Evolutionary conservation across 768 basidiomycete species (phyloP), one percentile per base, ranked within the genome.

Genomic region (Udeniomyces megalosporus): DNA sequence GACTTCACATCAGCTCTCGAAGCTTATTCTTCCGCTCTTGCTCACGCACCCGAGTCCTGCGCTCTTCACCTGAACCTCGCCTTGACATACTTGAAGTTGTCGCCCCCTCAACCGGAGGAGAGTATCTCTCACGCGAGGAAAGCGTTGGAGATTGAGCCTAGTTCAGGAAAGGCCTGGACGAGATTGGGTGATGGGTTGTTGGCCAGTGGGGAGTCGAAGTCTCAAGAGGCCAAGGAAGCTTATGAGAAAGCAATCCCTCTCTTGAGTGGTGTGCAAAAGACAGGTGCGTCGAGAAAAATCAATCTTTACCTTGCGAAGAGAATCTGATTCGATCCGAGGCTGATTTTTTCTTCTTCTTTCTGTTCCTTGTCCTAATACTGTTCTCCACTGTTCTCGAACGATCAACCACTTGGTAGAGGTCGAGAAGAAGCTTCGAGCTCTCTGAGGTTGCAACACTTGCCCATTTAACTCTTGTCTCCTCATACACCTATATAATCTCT

Each of bases 11-110:
- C 8, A 42, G 38, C 38, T 42, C 38, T 42, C 38, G 38, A 17
- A 8, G 10, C 10, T 8, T 42, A 42, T 74, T 53, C 85, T 83
- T 67, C 81, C 84, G 69, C 78, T 77, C 48, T 85, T 84, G 97
- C 73, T 80, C 95, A 22, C 86, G 86, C 17, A 96, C 86, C 72
- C 77, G 95, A 50, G 86, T 84, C 73, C 93, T 92, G 78, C 24
- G 4, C 5, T 8, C 29, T 20, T 57, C 15, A 49, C n/a, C 20
- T 26, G 10, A 49, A 26, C 52, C 10, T 32, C 7, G 34, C 52
- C 54, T 34, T 29, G 29, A 56, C 54, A 11, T 22, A 31, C 54
- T 34, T 42, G 10, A 42, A 42, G 17, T 17, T 50, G 8, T 10
- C 48, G 8, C 48, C 48, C n/a, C 28, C 48, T 50, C 8, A 50